A percentile compares a stretch with the other conserved stretches of the same genome.
phyloP scores from a whole-genome alignment of 306 rosid genomes.

The Cicer bijugum region DNA sequence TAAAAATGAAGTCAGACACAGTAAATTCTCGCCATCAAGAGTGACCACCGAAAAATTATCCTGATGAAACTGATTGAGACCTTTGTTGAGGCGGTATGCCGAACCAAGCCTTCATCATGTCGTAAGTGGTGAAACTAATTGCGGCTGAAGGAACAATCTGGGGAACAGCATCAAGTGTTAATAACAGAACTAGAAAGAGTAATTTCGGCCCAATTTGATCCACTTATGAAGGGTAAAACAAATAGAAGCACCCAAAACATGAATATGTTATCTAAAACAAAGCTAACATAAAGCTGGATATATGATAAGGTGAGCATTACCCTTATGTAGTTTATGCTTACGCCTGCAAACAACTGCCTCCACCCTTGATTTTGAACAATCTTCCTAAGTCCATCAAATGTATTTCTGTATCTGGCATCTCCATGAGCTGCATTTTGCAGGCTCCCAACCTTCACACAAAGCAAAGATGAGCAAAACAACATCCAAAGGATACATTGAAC shows the following conservation, averaged over 20 bases:
- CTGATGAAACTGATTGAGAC: slow-evolving; percentile 56
- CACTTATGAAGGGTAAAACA: slow-evolving; percentile 11
- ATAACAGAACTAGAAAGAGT: neutral
- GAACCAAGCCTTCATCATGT: slow-evolving; percentile 83
- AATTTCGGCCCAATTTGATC: neutral
- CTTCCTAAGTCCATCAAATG: slow-evolving; percentile 65
- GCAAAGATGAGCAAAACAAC: slow-evolving; percentile 32
- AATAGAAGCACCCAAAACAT: neutral
- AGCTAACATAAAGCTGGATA: slow-evolving; percentile 19
- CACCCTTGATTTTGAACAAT: slow-evolving; percentile 83
- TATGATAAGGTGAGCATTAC: slow-evolving; percentile 52
- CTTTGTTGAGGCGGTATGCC: slow-evolving; percentile 70
- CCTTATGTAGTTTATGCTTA: slow-evolving; percentile 93
- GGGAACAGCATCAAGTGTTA: slow-evolving; percentile 31
- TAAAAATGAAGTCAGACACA: slow-evolving; percentile 10
- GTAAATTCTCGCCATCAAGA: slow-evolving; percentile 21
- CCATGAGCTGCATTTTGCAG: slow-evolving; percentile 56
- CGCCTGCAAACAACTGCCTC: slow-evolving; percentile 90
- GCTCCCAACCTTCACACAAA: slow-evolving; percentile 69
- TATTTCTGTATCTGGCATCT: slow-evolving; percentile 62
- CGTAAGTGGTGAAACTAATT: slow-evolving; percentile 83
- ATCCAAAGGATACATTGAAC: too few species aligned
- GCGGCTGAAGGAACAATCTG: slow-evolving; percentile 99
- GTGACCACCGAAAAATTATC: slow-evolving; percentile 43
- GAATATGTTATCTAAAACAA: slow-evolving; percentile 31